A percentile compares a stretch with the other conserved stretches of the same genome.
phyloP scores from a whole-genome alignment of 768 basidiomycete species.

The Tephrocybe sp. region DNA sequence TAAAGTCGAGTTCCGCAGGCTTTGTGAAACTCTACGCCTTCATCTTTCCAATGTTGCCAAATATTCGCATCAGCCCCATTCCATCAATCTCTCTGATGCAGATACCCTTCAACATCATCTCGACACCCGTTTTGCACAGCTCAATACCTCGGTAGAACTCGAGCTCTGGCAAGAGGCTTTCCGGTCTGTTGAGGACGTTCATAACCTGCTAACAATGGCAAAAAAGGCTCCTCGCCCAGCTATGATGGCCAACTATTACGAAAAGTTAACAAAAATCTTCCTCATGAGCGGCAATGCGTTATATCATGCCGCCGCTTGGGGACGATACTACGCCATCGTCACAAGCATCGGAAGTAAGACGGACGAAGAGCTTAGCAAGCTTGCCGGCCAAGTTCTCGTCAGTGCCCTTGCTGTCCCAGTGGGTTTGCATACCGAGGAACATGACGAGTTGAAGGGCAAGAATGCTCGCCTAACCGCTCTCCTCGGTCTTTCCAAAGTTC shows the following conservation, averaged over 20 bases:
- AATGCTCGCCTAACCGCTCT: slow-evolving; percentile 80
- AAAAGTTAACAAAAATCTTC: slow-evolving; percentile 96
- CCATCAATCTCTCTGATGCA: slow-evolving; percentile 93
- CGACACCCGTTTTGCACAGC: slow-evolving; percentile 95
- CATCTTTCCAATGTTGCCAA: slow-evolving; percentile 95
- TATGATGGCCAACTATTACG: slow-evolving; percentile 99
- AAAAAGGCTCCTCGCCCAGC: slow-evolving; percentile 90
- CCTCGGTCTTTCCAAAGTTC: slow-evolving; percentile 79
- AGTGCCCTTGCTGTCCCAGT: slow-evolving; percentile 94
- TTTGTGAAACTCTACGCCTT: slow-evolving; percentile 94
- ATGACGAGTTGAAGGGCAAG: slow-evolving; percentile 56
- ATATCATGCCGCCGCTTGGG: slow-evolving; percentile 97
- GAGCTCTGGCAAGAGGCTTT: slow-evolving; percentile 99
- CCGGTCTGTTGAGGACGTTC: slow-evolving; percentile 97
- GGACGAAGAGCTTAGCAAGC: slow-evolving; percentile 74
- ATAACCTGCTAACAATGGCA: slow-evolving; percentile 90
- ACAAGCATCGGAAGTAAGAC: slow-evolving; percentile 71
- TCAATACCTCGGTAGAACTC: slow-evolving; percentile 95
- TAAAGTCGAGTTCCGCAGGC: slow-evolving; percentile 95
- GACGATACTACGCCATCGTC: slow-evolving; percentile 75
- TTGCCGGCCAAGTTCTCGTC: slow-evolving; percentile 91
- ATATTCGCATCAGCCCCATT: slow-evolving; percentile 90
- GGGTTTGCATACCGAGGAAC: slow-evolving; percentile 50
- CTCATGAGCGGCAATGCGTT: slow-evolving; percentile 92
- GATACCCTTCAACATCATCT: slow-evolving; percentile 95